Conservation (phyloP, 2,329 filamentous ascomycete genomes). For the Talaromyces atroroseus region DNA sequence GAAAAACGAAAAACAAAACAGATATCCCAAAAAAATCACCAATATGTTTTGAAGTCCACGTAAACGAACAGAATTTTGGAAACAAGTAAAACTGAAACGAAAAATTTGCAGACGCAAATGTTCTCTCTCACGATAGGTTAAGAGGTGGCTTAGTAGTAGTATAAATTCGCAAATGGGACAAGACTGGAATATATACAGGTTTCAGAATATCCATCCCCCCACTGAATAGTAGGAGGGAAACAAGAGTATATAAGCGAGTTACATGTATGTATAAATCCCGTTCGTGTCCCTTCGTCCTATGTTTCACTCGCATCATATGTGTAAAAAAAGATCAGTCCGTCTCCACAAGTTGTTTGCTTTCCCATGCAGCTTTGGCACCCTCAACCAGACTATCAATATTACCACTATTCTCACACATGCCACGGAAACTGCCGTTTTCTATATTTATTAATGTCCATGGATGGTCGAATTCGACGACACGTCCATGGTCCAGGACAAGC, state of each 20-base stretch:
- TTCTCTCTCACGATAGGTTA: not conserved
- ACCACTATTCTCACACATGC: conserved; percentile 65
- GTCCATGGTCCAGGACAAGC: conserved; percentile 82
- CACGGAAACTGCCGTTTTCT: conserved; percentile 59
- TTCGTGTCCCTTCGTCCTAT: not conserved
- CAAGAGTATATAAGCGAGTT: not conserved
- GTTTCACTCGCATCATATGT: not conserved
- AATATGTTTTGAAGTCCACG: not conserved
- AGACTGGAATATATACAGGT: not conserved
- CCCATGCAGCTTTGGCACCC: conserved; percentile 49
- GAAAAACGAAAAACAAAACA: not conserved
- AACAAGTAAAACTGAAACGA: not conserved
- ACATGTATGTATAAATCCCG: conserved; percentile 3
- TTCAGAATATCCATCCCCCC: not conserved
- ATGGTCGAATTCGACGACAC: conserved; percentile 83
- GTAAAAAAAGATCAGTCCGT: conserved; percentile 7
- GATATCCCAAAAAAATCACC: not conserved
- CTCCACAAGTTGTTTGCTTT: conserved; percentile 37
- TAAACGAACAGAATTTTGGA: not conserved
- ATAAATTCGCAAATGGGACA: not conserved
- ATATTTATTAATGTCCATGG: conserved; percentile 75
- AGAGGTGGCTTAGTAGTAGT: not conserved
- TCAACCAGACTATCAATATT: conserved; percentile 54
- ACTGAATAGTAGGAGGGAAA: not conserved
- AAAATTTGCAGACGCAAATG: not conserved